A percentile compares a stretch with the other conserved stretches of the same genome.
phyloP scores from a whole-genome alignment of 129 eudicot genomes.

The Smallanthus sonchifolius region DNA sequence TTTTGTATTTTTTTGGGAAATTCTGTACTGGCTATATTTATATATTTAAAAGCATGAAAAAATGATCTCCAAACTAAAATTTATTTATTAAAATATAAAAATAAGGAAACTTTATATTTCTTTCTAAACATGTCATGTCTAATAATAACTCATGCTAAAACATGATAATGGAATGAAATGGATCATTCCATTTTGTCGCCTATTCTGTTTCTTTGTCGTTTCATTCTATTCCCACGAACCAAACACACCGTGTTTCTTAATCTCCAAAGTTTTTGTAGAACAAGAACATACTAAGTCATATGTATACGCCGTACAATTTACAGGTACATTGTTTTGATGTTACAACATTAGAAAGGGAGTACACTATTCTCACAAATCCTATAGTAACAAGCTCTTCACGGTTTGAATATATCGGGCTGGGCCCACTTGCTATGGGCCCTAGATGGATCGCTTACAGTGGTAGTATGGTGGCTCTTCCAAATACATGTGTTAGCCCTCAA shows the following conservation, averaged over 20 bases:
- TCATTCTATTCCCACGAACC: background rate
- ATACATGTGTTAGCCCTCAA: constrained; percentile 73
- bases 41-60: too few species aligned
- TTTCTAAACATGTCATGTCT: background rate
- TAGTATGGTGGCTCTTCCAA: constrained; percentile 48
- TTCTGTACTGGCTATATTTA: too few species aligned
- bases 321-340: constrained; percentile 89
- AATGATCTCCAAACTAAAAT: too few species aligned
- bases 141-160: background rate
- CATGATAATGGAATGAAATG: background rate
- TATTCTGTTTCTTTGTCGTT: background rate
- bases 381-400: constrained; percentile 41
- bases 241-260: background rate
- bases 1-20: too few species aligned
- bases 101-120: background rate
- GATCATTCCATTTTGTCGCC: background rate
- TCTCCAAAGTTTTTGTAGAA: background rate
- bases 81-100: background rate
- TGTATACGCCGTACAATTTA: background rate
- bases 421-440: constrained; percentile 91
- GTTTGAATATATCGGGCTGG: constrained; percentile 60
- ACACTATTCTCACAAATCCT: constrained; percentile 71
- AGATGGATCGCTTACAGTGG: constrained; percentile 98
- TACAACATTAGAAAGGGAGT: constrained; percentile 68
- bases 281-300: constrained; percentile 1